Percentiles rank a stretch among this genome's conserved stretches.
These are phyloP conservation scores for Fusarium solani-melongenae DNA, from an alignment of 2,329 filamentous ascomycete species.

Conservation along the genomic window DNA sequence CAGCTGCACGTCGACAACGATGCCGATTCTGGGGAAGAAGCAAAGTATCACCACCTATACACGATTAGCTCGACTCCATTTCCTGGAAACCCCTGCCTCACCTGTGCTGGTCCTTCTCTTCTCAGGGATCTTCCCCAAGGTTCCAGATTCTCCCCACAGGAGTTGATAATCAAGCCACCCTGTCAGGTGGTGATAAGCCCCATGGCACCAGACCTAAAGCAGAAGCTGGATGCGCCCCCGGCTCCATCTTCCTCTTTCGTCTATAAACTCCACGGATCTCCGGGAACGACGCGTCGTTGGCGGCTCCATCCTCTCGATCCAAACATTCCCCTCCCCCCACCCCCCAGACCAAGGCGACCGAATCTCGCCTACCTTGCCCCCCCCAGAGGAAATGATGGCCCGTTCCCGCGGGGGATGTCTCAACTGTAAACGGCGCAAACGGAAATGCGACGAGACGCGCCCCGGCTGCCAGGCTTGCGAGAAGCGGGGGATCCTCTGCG, in stretches of 20 bases:
- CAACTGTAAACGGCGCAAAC: constrained; percentile 41
- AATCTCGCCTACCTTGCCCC: background rate
- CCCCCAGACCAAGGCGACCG: background rate
- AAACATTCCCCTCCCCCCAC: background rate
- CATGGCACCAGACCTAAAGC: constrained; percentile 14
- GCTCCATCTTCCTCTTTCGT: constrained; percentile 41
- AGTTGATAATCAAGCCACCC: background rate
- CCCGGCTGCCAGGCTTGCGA: constrained; percentile 34
- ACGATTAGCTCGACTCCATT: constrained; percentile 3
- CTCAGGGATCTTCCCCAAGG: background rate
- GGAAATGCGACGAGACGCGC: constrained; percentile 40
- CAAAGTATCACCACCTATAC: background rate
- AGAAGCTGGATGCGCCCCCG: constrained; percentile 35
- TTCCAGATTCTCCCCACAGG: background rate
- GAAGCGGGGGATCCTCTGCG: constrained; percentile 33
- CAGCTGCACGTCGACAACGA: background rate
- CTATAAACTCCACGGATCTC: constrained; percentile 33
- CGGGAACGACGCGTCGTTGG: background rate
- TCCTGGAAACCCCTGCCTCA: background rate
- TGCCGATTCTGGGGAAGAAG: background rate
- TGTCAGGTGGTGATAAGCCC: constrained; percentile 3
- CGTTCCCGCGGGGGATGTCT: constrained; percentile 40
- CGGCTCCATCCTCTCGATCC: background rate
- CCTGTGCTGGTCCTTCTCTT: background rate
- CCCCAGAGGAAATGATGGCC: constrained; percentile 21